A percentile compares a stretch with the other conserved stretches of the same genome.
Evolutionary conservation across 2,329 filamentous ascomycete species (phyloP).

Genomic region (Trichoderma sp.): DNA sequence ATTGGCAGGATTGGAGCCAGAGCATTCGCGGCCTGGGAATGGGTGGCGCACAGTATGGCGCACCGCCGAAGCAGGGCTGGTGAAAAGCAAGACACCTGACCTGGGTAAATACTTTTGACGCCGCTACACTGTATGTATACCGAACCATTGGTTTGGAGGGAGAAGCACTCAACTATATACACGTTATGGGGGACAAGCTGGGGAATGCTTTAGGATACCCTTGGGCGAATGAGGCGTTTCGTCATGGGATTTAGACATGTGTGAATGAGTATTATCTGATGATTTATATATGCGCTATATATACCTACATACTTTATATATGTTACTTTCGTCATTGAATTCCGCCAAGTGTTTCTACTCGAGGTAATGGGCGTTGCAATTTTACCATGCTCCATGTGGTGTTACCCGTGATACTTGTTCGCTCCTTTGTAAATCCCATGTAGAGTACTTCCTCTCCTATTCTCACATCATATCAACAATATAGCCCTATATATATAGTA

Average conservation of each 20-base stretch:
- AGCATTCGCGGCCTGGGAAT: constrained; percentile 41
- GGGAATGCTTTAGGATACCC: constrained; percentile 8
- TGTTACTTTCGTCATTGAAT: background rate
- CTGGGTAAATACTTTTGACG: background rate
- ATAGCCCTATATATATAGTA: background rate
- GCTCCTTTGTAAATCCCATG: background rate
- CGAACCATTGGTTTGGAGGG: background rate
- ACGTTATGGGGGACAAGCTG: background rate
- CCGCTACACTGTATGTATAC: background rate
- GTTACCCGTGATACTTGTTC: background rate
- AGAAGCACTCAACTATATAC: background rate
- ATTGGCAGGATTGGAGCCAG: constrained; percentile 51
- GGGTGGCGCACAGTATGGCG: constrained; percentile 28
- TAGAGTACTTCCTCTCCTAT: background rate
- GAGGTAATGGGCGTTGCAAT: background rate
- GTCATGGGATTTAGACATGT: constrained; percentile 12
- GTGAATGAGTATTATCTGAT: background rate
- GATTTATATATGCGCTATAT: background rate
- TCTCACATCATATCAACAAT: background rate
- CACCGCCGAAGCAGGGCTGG: constrained; percentile 27
- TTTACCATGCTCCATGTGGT: background rate
- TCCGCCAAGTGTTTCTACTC: background rate
- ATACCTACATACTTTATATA: background rate
- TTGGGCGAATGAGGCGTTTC: constrained; percentile 15
- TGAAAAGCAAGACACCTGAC: background rate